Evolutionary conservation across 2,329 filamentous ascomycete species (phyloP), one percentile per base, ranked within the genome.

Genomic region (Fusarium oligoseptatum): DNA sequence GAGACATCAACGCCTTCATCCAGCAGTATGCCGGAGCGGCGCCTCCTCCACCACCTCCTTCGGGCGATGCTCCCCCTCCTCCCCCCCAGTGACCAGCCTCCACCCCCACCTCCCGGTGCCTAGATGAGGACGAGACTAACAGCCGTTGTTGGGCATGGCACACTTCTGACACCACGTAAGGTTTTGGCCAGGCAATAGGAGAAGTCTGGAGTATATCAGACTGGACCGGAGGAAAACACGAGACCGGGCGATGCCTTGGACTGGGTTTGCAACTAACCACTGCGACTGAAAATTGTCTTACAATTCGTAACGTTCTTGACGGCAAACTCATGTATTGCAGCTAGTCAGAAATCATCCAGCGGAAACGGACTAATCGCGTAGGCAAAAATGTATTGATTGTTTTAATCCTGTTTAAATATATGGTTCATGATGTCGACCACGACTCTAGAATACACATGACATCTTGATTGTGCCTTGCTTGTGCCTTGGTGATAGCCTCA

Each of bases 1-100:
- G 88, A 70, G 90, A 90, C 45, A 85, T 92, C 70, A 91, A 89
- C 79, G 89, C 90, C 56, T 85, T 94, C 68, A 92, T 93, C 78
- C 90, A 93, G 82, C 91, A 92, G 78, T 94, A 90, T 72, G 86
- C 89, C 43, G 85, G 84, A 73, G 86, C 87, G 57, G 84, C 83
- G 36, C 85, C 88, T 66, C 89, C 89, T 50, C 91, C 91, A 29
- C 90, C 91, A 1, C 89, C 90, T n/a, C 89, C 90, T 27, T 88
- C 89, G 70, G 81, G 82, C 48, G 82, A 83, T 50, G 81, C 87
- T 60, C 91, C 91, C 67, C 91, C 91, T 41, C 91, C 93, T 27
- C 22, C 91, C 91, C 74, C 91, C 91, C 66, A 88, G 88, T 64
- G 86, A 87, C 74, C 91, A 90, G 73, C 88, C 91, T 73, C 91